phyloP scores from a whole-genome alignment of 371 early-diverging fungal genomes.

The Lichtheimia hyalospora region DNA sequence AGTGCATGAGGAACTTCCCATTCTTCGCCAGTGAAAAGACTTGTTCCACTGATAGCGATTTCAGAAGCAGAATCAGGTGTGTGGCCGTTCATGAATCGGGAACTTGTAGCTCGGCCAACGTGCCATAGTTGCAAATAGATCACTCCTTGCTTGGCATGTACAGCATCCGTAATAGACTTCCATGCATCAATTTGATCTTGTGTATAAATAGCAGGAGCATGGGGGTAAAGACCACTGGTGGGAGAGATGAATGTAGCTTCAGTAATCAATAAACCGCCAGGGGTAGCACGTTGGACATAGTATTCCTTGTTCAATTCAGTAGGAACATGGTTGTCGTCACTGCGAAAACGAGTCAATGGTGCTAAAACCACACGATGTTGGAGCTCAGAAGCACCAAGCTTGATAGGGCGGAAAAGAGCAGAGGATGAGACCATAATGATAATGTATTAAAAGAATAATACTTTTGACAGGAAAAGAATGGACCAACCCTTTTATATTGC shows the following conservation, averaged over 20 bases:
- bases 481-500: no score
- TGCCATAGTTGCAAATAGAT: slow-evolving; percentile 54
- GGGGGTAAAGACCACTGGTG: slow-evolving; percentile 37
- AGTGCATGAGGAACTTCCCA: slow-evolving; percentile 62
- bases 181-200: slow-evolving; percentile 57
- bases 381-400: slow-evolving; percentile 25
- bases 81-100: slow-evolving; percentile 2
- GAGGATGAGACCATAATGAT: slow-evolving; percentile 6
- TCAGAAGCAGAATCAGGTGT: slow-evolving; percentile 18
- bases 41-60: slow-evolving; percentile 17
- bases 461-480: no score
- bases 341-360: slow-evolving; percentile 55
- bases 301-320: slow-evolving; percentile 48
- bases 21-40: background rate
- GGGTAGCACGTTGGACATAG: slow-evolving; percentile 58
- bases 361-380: slow-evolving; percentile 58
- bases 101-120: slow-evolving; percentile 17
- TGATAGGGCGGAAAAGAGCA: slow-evolving; percentile 30
- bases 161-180: slow-evolving; percentile 57
- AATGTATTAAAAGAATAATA: no score
- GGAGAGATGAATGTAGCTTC: slow-evolving; percentile 56
- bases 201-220: slow-evolving; percentile 50
- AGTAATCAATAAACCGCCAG: slow-evolving; percentile 57
- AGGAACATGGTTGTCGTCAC: slow-evolving; percentile 24
- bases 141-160: slow-evolving; percentile 58